Percentiles rank a stretch among this genome's conserved stretches.
phyloP scores from a whole-genome alignment of 768 basidiomycete genomes.

The Mycena haematopus region DNA sequence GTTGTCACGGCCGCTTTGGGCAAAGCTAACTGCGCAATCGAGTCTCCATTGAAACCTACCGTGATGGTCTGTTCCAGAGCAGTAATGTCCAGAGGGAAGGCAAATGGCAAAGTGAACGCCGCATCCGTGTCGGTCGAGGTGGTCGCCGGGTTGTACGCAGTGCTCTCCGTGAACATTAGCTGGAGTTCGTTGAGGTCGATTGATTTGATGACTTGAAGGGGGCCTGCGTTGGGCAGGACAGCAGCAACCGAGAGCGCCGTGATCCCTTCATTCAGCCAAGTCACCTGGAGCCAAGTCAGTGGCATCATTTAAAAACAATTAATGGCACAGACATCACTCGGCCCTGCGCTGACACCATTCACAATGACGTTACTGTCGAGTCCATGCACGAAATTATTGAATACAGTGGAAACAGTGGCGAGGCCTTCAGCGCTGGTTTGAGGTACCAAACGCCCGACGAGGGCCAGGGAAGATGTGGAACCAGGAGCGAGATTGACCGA shows the following conservation, averaged over 20 bases:
- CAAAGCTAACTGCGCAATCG: constrained; percentile 66
- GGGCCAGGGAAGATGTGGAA: constrained; percentile 55
- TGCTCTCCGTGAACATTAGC: constrained; percentile 62
- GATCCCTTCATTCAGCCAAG: constrained; percentile 78
- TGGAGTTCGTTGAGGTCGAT: constrained; percentile 65
- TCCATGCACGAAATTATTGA: constrained; percentile 77
- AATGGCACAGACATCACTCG: constrained; percentile 52
- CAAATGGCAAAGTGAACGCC: constrained; percentile 71
- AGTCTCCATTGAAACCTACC: constrained; percentile 54
- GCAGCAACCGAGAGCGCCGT: constrained; percentile 64
- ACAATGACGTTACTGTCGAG: constrained; percentile 65
- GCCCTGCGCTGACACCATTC: constrained; percentile 63
- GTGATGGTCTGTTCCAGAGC: constrained; percentile 66
- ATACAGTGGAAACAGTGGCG: constrained; percentile 64
- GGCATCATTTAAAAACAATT: not conserved
- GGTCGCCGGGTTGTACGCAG: constrained; percentile 62
- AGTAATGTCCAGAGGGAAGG: constrained; percentile 71
- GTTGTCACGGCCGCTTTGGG: constrained; percentile 64
- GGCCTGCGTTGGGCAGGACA: constrained; percentile 67
- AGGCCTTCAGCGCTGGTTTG: constrained; percentile 61
- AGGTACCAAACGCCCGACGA: constrained; percentile 69
- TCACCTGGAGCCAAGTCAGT: constrained; percentile 48
- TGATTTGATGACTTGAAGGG: constrained; percentile 66
- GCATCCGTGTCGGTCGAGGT: constrained; percentile 67
- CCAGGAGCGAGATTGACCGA: constrained; percentile 61